Evolutionary conservation across 192 early-diverging fungal species (phyloP).

Genomic region (Coemansia sp.): DNA sequence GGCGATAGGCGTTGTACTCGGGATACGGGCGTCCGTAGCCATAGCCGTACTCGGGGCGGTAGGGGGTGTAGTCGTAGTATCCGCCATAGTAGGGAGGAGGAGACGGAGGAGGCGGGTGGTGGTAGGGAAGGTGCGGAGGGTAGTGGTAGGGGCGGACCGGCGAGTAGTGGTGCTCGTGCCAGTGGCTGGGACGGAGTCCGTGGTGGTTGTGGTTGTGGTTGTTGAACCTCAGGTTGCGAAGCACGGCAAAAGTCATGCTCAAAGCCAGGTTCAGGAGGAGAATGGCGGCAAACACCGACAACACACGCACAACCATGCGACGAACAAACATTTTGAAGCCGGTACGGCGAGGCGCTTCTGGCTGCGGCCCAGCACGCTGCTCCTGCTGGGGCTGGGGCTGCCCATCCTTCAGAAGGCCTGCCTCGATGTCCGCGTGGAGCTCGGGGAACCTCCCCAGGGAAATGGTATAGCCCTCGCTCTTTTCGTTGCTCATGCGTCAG

Average conservation of each 20-base stretch:
- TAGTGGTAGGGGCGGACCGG: background rate
- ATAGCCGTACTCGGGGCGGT: slow-evolving; percentile 11
- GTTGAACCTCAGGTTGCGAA: background rate
- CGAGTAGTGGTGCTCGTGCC: background rate
- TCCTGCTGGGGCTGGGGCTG: slow-evolving; percentile 11
- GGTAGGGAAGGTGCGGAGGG: slow-evolving; percentile 3
- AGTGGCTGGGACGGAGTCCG: background rate
- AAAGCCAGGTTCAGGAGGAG: background rate
- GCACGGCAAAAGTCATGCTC: background rate
- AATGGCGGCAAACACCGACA: background rate
- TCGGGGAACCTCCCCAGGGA: slow-evolving; percentile 27
- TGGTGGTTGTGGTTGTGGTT: background rate
- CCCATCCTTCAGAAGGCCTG: slow-evolving; percentile 20
- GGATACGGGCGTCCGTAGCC: slow-evolving; percentile 13
- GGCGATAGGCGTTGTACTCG: background rate
- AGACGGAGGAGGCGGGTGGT: slow-evolving; percentile 4
- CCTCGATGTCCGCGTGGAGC: slow-evolving; percentile 35
- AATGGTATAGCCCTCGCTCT: slow-evolving; percentile 27
- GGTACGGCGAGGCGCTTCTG: background rate
- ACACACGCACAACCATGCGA: slow-evolving; percentile 11
- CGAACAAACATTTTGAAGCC: slow-evolving; percentile 6
- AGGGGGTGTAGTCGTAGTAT: background rate
- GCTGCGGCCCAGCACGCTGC: background rate
- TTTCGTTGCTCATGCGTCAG: slow-evolving; percentile 43
- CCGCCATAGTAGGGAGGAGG: slow-evolving; percentile 4